phyloP scores from a whole-genome alignment of 1,139 yeast genomes.

The Tardiomyces blankii region DNA sequence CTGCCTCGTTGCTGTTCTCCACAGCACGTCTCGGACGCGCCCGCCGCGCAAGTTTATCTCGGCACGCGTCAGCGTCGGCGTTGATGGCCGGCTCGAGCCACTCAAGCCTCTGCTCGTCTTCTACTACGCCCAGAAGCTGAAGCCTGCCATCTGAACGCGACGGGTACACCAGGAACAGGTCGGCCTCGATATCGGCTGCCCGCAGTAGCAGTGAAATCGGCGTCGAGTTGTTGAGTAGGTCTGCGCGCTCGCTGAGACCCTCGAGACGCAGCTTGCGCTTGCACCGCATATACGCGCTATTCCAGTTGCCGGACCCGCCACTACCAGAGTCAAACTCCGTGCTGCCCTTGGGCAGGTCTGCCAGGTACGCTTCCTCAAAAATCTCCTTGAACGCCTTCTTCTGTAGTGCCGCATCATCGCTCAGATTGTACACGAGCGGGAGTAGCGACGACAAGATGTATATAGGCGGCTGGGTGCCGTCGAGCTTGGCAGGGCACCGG shows the following conservation, averaged over 20 bases:
- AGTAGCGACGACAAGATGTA: background rate
- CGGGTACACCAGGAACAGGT: background rate
- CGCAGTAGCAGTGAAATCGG: background rate
- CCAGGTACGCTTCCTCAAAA: background rate
- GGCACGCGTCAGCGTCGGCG: background rate
- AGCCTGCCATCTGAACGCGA: background rate
- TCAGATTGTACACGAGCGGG: background rate
- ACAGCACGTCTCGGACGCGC: background rate
- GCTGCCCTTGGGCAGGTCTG: background rate
- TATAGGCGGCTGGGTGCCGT: background rate
- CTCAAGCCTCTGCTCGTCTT: background rate
- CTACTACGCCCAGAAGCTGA: background rate
- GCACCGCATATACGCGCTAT: background rate
- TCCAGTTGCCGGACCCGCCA: background rate
- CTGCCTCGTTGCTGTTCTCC: background rate
- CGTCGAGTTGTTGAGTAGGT: background rate
- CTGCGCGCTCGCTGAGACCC: background rate
- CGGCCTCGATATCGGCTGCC: background rate
- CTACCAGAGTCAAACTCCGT: background rate
- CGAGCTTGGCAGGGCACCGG: background rate
- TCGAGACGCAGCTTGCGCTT: background rate
- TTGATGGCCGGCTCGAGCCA: background rate
- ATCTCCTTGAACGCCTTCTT: background rate
- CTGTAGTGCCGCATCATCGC: background rate
- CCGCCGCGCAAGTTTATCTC: background rate